These are phyloP conservation scores for Polymyxa betae DNA, from an alignment of 208 protist species.

Conservation along the genomic window DNA sequence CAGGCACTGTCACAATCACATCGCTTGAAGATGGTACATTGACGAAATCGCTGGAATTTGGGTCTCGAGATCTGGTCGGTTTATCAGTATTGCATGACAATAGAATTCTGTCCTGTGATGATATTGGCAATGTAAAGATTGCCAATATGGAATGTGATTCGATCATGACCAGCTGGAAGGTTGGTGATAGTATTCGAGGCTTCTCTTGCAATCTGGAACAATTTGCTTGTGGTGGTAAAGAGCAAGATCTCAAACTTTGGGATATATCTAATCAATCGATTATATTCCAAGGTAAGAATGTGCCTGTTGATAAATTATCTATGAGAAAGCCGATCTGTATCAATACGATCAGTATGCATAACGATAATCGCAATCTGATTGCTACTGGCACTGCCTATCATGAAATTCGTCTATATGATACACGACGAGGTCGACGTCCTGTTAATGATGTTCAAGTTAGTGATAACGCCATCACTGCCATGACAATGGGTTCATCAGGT, in stretches of 20 bases:
- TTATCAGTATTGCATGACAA: neutral
- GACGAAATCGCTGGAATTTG: neutral
- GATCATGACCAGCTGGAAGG: neutral
- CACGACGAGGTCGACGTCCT: constrained; percentile 7
- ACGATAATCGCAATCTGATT: neutral
- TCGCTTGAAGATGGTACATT: neutral
- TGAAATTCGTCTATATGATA: constrained; percentile 30
- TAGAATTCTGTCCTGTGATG: constrained; percentile 1
- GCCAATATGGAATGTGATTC: neutral
- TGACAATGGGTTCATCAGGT: neutral
- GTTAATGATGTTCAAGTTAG: neutral
- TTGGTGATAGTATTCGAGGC: neutral
- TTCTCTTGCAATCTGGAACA: neutral
- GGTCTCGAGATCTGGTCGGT: neutral
- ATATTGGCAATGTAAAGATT: neutral
- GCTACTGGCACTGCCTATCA: constrained; percentile 22
- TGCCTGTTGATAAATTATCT: neutral
- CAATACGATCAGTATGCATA: neutral
- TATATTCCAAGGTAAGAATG: constrained; percentile 2
- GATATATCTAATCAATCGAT: neutral
- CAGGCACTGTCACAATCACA: neutral
- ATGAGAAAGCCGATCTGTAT: neutral
- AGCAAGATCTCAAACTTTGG: neutral
- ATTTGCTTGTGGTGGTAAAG: neutral
- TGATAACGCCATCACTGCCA: constrained; percentile 15